Percentiles rank a stretch among this genome's conserved stretches.
phyloP scores from a whole-genome alignment of 1,284 basidiomycete genomes.

The Trametes pubescens region DNA sequence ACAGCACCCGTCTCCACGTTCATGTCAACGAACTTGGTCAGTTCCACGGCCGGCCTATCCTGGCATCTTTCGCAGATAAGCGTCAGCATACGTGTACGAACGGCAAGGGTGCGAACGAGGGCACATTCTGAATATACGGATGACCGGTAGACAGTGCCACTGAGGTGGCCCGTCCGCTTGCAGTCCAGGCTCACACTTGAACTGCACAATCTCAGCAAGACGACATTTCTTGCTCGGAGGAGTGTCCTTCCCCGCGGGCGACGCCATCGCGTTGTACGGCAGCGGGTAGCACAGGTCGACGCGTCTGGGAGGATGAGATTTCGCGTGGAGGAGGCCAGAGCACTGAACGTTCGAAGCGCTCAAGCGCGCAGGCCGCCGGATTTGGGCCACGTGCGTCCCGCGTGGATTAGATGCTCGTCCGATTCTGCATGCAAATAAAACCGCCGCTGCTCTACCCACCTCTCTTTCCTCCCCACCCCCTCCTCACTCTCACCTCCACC shows the following conservation, averaged over 20 bases:
- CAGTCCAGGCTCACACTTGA: constrained; percentile 59
- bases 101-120: constrained; percentile 4
- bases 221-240: constrained; percentile 51
- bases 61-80: constrained; percentile 58
- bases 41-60: constrained; percentile 69
- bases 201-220: constrained; percentile 77
- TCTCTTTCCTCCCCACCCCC: constrained; percentile 48
- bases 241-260: not conserved
- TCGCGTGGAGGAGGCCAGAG: not conserved
- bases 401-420: constrained; percentile 33
- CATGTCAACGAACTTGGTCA: constrained; percentile 67
- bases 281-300: not conserved
- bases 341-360: not conserved
- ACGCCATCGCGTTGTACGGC: not conserved
- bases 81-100: constrained; percentile 22
- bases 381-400: constrained; percentile 29
- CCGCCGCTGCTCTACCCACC: constrained; percentile 38
- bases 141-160: constrained; percentile 72
- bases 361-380: not conserved
- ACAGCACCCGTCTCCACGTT: constrained; percentile 70
- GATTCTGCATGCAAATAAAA: constrained; percentile 44
- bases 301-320: not conserved
- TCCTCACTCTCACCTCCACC: constrained; percentile 37
- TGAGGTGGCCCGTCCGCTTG: constrained; percentile 42
- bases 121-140: constrained; percentile 76